These are phyloP conservation scores for Saccharomyces mikatae DNA, from an alignment of 805 yeast species.

Conservation along the genomic window DNA sequence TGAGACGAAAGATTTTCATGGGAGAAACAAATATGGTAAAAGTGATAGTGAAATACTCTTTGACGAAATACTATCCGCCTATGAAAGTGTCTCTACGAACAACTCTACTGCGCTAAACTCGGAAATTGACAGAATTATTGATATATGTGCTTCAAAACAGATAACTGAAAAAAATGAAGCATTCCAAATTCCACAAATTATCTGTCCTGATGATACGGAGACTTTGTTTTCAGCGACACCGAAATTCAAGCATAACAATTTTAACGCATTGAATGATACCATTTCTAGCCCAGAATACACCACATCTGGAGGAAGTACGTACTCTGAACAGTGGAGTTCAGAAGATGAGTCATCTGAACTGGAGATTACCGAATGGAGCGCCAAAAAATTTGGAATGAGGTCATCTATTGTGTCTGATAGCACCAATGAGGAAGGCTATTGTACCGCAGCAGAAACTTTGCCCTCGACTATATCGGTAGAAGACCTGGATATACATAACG, in stretches of 20 bases:
- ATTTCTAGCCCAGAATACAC: conserved; percentile 23
- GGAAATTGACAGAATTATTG: conserved; percentile 15
- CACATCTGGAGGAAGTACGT: conserved; percentile 7
- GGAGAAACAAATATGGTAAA: conserved; percentile 1
- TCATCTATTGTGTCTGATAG: neutral
- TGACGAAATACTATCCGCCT: conserved; percentile 25
- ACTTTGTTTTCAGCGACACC: neutral
- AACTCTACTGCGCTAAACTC: conserved; percentile 5
- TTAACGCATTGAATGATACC: conserved; percentile 5
- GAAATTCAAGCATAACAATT: conserved; percentile 2
- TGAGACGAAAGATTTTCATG: neutral
- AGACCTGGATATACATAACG: neutral
- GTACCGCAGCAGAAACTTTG: conserved; percentile 5
- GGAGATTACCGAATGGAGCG: conserved; percentile 5
- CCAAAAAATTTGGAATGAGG: neutral
- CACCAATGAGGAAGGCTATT: conserved; percentile 3
- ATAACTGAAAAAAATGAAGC: conserved; percentile 1
- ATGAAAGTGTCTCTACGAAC: conserved; percentile 3
- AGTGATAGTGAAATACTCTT: conserved; percentile 18
- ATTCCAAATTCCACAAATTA: conserved; percentile 1
- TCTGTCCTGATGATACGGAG: conserved; percentile 1
- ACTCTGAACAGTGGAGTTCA: conserved; percentile 17
- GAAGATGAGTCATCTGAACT: conserved; percentile 22
- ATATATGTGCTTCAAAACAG: conserved; percentile 2
- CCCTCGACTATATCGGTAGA: conserved; percentile 1